Evolutionary conservation across 352 stramenopile genomes (phyloP), one percentile per base, ranked within the genome.

Genomic region (Globisporangium lucens): DNA sequence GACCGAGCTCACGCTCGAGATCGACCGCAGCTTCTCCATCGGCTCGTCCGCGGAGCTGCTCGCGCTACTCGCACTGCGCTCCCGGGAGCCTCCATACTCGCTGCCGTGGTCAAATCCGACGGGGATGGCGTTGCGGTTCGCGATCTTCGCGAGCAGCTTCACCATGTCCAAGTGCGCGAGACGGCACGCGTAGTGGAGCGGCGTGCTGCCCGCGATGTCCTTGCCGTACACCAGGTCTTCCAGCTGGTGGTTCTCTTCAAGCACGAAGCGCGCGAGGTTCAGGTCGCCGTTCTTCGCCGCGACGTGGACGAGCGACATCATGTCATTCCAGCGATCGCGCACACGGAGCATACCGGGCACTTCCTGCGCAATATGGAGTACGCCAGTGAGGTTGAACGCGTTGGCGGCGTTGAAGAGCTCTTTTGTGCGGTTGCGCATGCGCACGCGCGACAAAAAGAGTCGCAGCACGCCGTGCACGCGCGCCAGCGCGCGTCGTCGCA

Each of bases 271-370:
- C 29, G 85, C 85, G 22, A 96, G 69, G 61, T 93, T 95, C 51
- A 96, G 51, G 63, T 95, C 87, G 10, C 86, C 84, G 66, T 95
- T 96, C 67, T 93, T 93, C 2, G 87, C 89, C 0, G 89, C 90
- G n/a, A 94, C 87, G 75, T 97, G 90, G 30, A 97, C 82, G 15
- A 97, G 73, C 24, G 87, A 96, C 75, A 95, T 91, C 83, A 93
- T 89, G 38, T 95, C 80, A 67, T 89, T 77, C 29, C 74, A 70
- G 58, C 84, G 84, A 43, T 96, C 88, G 51, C 88, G 84, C 3
- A 94, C 83, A 12, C 87, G 84, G 10, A 94, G 61, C 83, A 93
- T 94, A 9, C 85, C 85, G 9, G 87, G 89, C 53, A 90, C 77
- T 38, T 94, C 81, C 65, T 95, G 89, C 3, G 86, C 81, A 70